Conservation (phyloP, 352 stramenopile genomes). For the Pythium vanterpoolii region DNA sequence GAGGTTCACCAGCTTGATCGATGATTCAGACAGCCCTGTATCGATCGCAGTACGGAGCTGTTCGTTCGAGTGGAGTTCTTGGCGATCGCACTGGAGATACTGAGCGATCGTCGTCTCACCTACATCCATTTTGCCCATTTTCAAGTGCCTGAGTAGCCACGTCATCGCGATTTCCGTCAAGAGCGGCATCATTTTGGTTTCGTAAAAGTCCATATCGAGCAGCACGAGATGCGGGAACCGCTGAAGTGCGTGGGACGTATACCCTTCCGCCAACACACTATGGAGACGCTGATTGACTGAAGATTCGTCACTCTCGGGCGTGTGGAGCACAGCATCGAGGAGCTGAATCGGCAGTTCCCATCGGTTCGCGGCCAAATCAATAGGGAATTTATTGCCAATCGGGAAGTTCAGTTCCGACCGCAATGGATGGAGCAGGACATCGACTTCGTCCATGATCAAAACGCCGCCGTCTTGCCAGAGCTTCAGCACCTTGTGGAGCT, state of each 20-base stretch:
- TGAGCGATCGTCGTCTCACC: slow-evolving; percentile 56
- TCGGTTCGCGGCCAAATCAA: slow-evolving; percentile 86
- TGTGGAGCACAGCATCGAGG: slow-evolving; percentile 92
- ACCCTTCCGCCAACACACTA: slow-evolving; percentile 89
- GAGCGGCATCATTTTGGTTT: slow-evolving; percentile 90
- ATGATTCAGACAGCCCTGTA: slow-evolving; percentile 62
- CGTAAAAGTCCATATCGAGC: slow-evolving; percentile 96
- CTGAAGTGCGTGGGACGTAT: slow-evolving; percentile 92
- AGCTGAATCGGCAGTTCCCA: slow-evolving; percentile 93
- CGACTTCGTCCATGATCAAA: slow-evolving; percentile 93
- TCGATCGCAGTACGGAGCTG: slow-evolving; percentile 80
- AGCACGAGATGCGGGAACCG: slow-evolving; percentile 97
- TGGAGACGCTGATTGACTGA: slow-evolving; percentile 70
- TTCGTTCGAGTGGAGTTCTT: slow-evolving; percentile 67
- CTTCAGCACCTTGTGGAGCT: slow-evolving; percentile 82
- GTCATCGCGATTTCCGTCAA: slow-evolving; percentile 85
- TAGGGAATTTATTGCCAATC: slow-evolving; percentile 90
- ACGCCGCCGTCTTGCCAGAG: slow-evolving; percentile 94
- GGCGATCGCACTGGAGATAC: slow-evolving; percentile 63
- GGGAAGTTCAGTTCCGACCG: slow-evolving; percentile 91
- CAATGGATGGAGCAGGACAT: slow-evolving; percentile 89
- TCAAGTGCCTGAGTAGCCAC: slow-evolving; percentile 86
- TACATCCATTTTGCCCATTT: slow-evolving; percentile 94
- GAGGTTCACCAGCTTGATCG: slow-evolving; percentile 99
- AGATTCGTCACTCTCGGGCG: not conserved